Base-by-base conservation (phyloP, 805 yeast genomes). In the Cephaloascus albidus region DNA sequence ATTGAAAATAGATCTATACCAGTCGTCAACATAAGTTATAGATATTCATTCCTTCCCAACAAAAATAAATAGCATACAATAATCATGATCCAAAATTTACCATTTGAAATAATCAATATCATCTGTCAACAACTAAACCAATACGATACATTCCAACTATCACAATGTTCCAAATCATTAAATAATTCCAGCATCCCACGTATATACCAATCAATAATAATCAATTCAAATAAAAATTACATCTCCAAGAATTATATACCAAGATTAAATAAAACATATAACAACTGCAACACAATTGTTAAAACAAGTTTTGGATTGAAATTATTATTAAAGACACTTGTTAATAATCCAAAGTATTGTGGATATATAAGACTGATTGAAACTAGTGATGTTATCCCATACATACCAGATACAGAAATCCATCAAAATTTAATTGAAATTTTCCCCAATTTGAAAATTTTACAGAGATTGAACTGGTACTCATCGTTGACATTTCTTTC, bases 331-430 rank as follows among this genome's bases (percentile, higher is more conserved):
- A 54, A 48, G 34, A 45, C 39, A n/a, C 40, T 55, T 18, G 33
- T 30, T 3, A 26, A 28, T 15, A 40, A 46, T 18, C 42, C 43
- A 12, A 33, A 36, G 4, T 40, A 42, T 23, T 46, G 55, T 20
- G 20, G n/a, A 3, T 42, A 36, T 16, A 37, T 55, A 4, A 40
- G 46, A 20, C 39, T 40, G 5, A 33, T 55, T 20, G 35, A 42
- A 8, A 47, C 48, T 33, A 35, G 32, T 23, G 36, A 40, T 6
- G 34, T 39, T 4, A 39, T 52, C 16, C 61, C 61, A 3, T 60
- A 55, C 44, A 42, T 56, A 15, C 53, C 58, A 3, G 59, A 55
- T 31, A 40, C 46, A 14, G 45, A 46, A 23, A 40, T 55, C n/a
- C 20, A 45, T 6, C 36, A 40, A 8, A 45, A 42, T 32, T 43